Conservation (phyloP, 2,329 filamentous ascomycete species). For the Bimuria novae-zelandiae region DNA sequence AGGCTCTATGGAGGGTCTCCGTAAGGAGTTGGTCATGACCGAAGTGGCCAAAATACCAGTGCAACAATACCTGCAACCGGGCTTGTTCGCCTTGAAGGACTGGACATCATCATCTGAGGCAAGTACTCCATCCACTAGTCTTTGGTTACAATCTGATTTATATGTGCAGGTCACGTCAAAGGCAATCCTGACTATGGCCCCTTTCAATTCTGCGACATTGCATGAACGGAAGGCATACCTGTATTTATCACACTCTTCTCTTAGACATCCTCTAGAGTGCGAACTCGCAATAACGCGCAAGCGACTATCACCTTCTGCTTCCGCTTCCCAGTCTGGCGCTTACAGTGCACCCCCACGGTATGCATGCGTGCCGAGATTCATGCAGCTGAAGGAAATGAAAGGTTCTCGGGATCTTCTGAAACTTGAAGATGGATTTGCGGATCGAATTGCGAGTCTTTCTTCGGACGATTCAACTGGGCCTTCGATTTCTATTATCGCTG, state of each 20-base stretch:
- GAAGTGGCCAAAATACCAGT: constrained; percentile 42
- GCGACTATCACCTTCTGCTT: constrained; percentile 36
- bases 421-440: constrained; percentile 36
- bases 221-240: constrained; percentile 45
- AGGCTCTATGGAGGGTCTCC: constrained; percentile 43
- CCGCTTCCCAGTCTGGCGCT: constrained; percentile 30
- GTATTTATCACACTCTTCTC: constrained; percentile 43
- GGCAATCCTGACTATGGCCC: constrained; percentile 37
- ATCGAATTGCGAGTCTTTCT: constrained; percentile 36
- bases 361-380: constrained; percentile 41
- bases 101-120: constrained; percentile 22
- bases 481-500: constrained; percentile 38
- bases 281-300: constrained; percentile 45
- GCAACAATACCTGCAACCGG: constrained; percentile 33
- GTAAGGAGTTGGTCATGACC: constrained; percentile 46
- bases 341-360: constrained; percentile 32
- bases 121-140: constrained; percentile 2
- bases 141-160: not conserved
- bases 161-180: constrained; percentile 25
- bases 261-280: constrained; percentile 40
- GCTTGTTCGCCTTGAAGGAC: constrained; percentile 31
- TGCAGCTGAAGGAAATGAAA: constrained; percentile 31
- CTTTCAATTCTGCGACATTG: constrained; percentile 43
- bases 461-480: constrained; percentile 24
- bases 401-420: constrained; percentile 37